Evolutionary conservation across 2,329 filamentous ascomycete genomes (phyloP).

Genomic region (Colletotrichum gloeosporioides): DNA sequence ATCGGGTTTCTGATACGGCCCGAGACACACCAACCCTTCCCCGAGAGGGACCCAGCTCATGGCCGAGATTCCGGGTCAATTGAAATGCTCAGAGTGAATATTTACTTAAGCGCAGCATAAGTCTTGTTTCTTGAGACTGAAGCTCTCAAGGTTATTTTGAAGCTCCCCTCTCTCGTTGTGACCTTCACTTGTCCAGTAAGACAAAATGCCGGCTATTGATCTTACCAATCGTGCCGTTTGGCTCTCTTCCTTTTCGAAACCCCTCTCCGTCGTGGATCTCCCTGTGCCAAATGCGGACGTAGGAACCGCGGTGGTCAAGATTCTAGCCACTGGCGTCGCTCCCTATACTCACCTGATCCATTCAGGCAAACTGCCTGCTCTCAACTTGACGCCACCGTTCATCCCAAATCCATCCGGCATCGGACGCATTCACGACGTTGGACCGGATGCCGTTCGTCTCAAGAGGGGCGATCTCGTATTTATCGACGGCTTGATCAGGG

Average conservation of each 20-base stretch:
- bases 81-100: background rate
- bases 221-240: constrained; percentile 3
- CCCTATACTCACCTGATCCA: constrained; percentile 25
- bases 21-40: background rate
- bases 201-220: background rate
- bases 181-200: background rate
- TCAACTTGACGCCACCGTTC: constrained; percentile 32
- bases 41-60: background rate
- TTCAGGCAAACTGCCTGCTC: background rate
- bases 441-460: constrained; percentile 35
- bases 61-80: background rate
- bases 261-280: background rate
- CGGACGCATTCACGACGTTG: constrained; percentile 38
- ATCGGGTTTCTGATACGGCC: background rate
- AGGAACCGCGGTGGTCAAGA: constrained; percentile 25
- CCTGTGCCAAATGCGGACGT: constrained; percentile 23
- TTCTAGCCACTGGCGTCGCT: constrained; percentile 29
- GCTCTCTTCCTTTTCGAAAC: constrained; percentile 4
- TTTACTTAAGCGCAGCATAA: background rate
- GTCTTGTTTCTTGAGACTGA: background rate
- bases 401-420: constrained; percentile 38
- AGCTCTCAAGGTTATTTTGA: background rate
- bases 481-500: constrained; percentile 32
- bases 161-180: background rate
- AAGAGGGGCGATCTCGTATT: constrained; percentile 38